phyloP scores from a whole-genome alignment of 2,329 filamentous ascomycete species.

The Thelonectria discophora region DNA sequence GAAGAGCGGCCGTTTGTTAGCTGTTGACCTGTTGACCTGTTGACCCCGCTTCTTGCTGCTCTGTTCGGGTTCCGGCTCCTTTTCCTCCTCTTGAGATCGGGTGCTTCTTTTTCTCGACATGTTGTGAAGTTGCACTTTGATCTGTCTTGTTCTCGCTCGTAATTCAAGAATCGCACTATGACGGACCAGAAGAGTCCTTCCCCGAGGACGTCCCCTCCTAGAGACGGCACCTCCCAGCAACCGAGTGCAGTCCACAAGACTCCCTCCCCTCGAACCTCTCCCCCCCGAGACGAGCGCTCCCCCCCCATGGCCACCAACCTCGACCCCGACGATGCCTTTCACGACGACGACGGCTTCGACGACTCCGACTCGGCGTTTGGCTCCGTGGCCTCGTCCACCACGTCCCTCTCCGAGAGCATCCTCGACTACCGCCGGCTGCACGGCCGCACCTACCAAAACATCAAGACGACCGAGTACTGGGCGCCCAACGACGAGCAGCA shows the following conservation, averaged over 20 bases:
- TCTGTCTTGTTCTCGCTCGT: no score
- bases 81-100: no score
- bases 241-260: not conserved
- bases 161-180: not conserved
- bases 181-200: not conserved
- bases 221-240: not conserved
- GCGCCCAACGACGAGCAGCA: conserved; percentile 42
- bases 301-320: no score
- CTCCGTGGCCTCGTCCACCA: conserved; percentile 18
- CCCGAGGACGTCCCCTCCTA: not conserved
- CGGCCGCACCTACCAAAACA: conserved; percentile 33
- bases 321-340: no score
- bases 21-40: no score
- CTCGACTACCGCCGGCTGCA: conserved; percentile 30
- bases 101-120: no score
- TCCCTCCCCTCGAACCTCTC: no score
- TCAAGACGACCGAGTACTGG: conserved; percentile 35
- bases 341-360: not conserved
- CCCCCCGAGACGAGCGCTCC: no score
- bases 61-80: no score
- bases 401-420: conserved; percentile 31
- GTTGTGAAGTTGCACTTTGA: no score
- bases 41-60: no score
- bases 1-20: no score
- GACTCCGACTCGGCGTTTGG: conserved; percentile 20